Base-by-base conservation (phyloP, 305 asterid genomes). In the Stenogyne calaminthoides region DNA sequence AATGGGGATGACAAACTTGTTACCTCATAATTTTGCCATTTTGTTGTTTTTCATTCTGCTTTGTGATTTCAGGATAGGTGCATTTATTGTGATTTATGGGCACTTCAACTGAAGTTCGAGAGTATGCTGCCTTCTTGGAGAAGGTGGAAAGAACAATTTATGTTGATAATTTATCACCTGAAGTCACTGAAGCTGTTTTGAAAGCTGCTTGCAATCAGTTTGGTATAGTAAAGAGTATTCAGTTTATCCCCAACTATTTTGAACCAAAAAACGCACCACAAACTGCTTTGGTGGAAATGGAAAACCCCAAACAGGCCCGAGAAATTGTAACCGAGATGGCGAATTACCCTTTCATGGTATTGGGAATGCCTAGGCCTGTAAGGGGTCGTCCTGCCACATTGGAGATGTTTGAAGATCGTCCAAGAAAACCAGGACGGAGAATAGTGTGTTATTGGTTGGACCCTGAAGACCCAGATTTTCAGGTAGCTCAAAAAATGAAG, bases 311-410 rank as follows among this genome's bases (percentile, higher is more conserved):
- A 72, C 87, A 77, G 82, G 98, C 93, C n/a, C 12, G 1, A 15
- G 71, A 62, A 5, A 80, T 93, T 29, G 36, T 89, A 14, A 8
- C 9, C 0, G 87, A 78, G 74, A 82, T 85, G 77, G 29, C 47
- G 18, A 67, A 39, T 52, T 76, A 75, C 56, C 89, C 94, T 1
- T 84, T 93, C 69, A 89, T 93, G 97, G 64, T 91, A 36, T 59
- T 64, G 10, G 97, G 98, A 61, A 93, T 86, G 95, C 97, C 98
- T 3, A 87, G 98, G 88, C 97, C 97, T 36, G 91, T 81, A 2
- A 86, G 91, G 62, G 91, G 83, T 0, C 62, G 58, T 15, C 75
- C 88, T 72, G 93, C 97, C 22, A 80, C 34, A 39, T n/a, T 55
- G 2, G 92, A 75, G 78, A 93, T 91, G 97, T 89, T 93, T 70